Conservation (phyloP, 768 basidiomycete genomes). For the Mycena pura region DNA sequence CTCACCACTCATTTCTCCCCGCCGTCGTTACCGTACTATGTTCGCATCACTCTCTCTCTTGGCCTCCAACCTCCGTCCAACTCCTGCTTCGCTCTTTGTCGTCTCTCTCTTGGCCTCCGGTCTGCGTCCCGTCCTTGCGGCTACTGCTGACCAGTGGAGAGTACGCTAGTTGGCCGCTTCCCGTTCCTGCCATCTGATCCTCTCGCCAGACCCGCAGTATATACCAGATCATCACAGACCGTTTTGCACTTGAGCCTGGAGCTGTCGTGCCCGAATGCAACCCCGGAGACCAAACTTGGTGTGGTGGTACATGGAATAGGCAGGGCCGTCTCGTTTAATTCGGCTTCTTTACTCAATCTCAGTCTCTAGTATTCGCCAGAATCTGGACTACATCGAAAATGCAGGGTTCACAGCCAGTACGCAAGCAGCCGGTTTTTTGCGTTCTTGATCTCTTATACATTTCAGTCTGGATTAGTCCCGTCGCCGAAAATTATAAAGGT, state of each 20-base stretch:
- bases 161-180: slow-evolving; percentile 20
- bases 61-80: slow-evolving; percentile 19
- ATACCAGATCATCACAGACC: slow-evolving; percentile 84
- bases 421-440: not conserved
- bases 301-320: slow-evolving; percentile 88
- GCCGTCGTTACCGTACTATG: slow-evolving; percentile 26
- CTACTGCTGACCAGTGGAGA: slow-evolving; percentile 78
- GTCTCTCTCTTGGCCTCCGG: slow-evolving; percentile 32
- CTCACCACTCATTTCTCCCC: slow-evolving; percentile 2
- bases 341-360: not conserved
- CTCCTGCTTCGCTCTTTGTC: slow-evolving; percentile 34
- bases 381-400: slow-evolving; percentile 85
- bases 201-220: slow-evolving; percentile 59
- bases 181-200: not conserved
- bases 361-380: slow-evolving; percentile 62
- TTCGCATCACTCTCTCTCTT: slow-evolving; percentile 24
- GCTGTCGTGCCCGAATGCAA: slow-evolving; percentile 61
- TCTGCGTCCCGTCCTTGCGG: slow-evolving; percentile 50
- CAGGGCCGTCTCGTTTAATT: slow-evolving; percentile 30
- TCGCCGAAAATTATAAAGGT: slow-evolving; percentile 79
- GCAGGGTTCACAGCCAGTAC: slow-evolving; percentile 86
- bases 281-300: slow-evolving; percentile 69
- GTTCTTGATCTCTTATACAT: not conserved
- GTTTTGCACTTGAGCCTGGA: slow-evolving; percentile 72
- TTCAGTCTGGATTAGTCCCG: slow-evolving; percentile 83